phyloP scores from a whole-genome alignment of 371 early-diverging fungal genomes.

The Zopfochytrium polystomum region DNA sequence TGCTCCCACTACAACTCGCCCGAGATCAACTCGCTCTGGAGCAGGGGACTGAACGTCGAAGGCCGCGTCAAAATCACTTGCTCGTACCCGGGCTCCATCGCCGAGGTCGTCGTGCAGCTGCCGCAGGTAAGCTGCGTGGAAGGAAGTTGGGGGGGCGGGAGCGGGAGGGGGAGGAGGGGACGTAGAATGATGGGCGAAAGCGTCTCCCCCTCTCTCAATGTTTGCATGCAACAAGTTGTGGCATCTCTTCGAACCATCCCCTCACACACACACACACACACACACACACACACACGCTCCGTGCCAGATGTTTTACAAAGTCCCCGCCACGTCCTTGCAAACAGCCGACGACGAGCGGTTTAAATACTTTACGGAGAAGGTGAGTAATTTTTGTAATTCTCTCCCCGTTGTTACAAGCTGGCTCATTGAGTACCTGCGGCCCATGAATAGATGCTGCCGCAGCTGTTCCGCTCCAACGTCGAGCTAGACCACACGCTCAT shows the following conservation, averaged over 20 bases:
- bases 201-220: too few relatives aligned
- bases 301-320: conserved; percentile 60
- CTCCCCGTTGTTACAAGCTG: neutral
- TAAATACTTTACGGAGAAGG: conserved; percentile 77
- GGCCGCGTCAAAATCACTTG: conserved; percentile 74
- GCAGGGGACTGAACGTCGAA: conserved; percentile 59
- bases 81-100: conserved; percentile 60
- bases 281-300: neutral
- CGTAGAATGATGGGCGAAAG: too few relatives aligned
- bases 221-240: too few relatives aligned
- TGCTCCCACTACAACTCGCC: conserved; percentile 78
- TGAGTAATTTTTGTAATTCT: conserved; percentile 26
- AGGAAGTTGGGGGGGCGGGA: neutral
- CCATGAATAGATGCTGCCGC: conserved; percentile 42
- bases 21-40: conserved; percentile 83
- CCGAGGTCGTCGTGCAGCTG: conserved; percentile 72
- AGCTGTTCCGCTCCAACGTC: conserved; percentile 28
- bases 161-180: neutral
- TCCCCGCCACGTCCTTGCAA: conserved; percentile 57
- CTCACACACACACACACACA: neutral
- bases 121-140: conserved; percentile 56
- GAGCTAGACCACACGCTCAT: conserved; percentile 74
- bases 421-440: conserved; percentile 1
- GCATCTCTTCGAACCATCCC: too few relatives aligned
- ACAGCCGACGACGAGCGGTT: conserved; percentile 80